Conservation (phyloP, 2,329 filamentous ascomycete genomes). For the Fusarium pininemorale region DNA sequence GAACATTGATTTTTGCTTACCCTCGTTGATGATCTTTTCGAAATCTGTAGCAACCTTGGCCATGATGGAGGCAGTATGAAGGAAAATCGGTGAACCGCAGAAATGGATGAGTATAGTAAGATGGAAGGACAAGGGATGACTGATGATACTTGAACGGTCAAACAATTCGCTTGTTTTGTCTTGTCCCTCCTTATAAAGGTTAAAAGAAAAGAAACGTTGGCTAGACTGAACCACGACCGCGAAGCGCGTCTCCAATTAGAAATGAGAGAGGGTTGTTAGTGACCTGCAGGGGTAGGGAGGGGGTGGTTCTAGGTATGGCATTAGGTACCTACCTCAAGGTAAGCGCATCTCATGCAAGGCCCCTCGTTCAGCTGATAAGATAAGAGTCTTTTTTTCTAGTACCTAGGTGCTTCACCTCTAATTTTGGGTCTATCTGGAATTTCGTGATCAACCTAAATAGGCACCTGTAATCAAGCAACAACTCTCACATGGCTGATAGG, state of each 20-base stretch:
- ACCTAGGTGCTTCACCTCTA: not conserved
- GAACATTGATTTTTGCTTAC: conserved; percentile 45
- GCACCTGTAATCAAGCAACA: not conserved
- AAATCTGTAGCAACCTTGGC: conserved; percentile 59
- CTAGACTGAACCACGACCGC: conserved; percentile 36
- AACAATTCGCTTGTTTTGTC: conserved; percentile 17
- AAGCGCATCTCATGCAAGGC: not conserved
- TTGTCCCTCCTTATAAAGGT: not conserved
- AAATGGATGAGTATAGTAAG: not conserved
- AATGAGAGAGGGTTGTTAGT: not conserved
- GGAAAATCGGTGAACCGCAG: not conserved
- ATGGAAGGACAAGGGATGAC: not conserved
- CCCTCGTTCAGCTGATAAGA: conserved; percentile 37
- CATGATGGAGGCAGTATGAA: conserved; percentile 45
- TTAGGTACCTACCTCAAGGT: not conserved
- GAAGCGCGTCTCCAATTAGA: conserved; percentile 41
- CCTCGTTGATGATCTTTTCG: conserved; percentile 64
- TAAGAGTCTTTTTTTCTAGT: conserved; percentile 24
- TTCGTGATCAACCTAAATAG: not conserved
- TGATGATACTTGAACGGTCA: not conserved
- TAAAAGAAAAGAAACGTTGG: conserved; percentile 30
- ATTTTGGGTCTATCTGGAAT: not conserved
- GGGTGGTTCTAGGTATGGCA: conserved; percentile 21
- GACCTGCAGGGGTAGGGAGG: conserved; percentile 11
- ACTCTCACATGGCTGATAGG: conserved; percentile 39